These are phyloP conservation scores for Starmera stellimalicola DNA, from an alignment of 1,139 yeast species.

Conservation along the genomic window DNA sequence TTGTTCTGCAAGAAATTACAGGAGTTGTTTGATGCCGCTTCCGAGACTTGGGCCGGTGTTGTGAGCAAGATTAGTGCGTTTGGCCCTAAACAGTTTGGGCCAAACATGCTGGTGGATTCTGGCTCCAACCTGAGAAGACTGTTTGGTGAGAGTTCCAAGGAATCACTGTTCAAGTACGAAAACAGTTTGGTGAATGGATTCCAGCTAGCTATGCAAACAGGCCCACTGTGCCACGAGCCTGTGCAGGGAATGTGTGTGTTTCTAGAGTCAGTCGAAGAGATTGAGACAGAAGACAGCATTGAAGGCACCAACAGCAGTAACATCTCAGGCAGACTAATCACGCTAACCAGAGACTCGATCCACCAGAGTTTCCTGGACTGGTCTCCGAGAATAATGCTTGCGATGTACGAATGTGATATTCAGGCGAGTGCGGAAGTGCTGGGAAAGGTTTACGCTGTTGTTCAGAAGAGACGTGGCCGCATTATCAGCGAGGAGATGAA, in stretches of 20 bases:
- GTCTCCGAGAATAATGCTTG: conserved; percentile 85
- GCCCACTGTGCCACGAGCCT: conserved; percentile 85
- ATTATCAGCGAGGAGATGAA: conserved; percentile 90
- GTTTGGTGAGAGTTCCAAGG: conserved; percentile 18
- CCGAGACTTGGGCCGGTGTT: conserved; percentile 17
- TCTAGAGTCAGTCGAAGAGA: conserved; percentile 28
- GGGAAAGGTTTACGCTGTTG: conserved; percentile 92
- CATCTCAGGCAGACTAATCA: conserved; percentile 61
- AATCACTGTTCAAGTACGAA: conserved; percentile 38
- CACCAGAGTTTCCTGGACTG: conserved; percentile 62
- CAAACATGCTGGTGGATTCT: conserved; percentile 63
- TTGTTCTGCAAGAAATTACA: conserved; percentile 27
- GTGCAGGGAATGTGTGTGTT: conserved; percentile 70
- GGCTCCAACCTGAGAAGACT: conserved; percentile 29
- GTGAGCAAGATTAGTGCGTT: conserved; percentile 49
- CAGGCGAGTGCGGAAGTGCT: conserved; percentile 92
- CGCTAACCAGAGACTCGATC: conserved; percentile 64
- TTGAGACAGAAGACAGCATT: conserved; percentile 26
- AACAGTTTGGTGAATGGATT: conserved; percentile 74
- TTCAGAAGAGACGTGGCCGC: conserved; percentile 79
- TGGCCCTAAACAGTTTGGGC: conserved; percentile 73
- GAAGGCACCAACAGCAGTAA: conserved; percentile 20
- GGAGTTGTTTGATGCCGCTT: conserved; percentile 21
- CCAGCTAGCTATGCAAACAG: conserved; percentile 72
- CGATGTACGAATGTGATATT: conserved; percentile 89